Conservation (phyloP, 2,329 filamentous ascomycete genomes). For the Colletotrichum tropicicola region DNA sequence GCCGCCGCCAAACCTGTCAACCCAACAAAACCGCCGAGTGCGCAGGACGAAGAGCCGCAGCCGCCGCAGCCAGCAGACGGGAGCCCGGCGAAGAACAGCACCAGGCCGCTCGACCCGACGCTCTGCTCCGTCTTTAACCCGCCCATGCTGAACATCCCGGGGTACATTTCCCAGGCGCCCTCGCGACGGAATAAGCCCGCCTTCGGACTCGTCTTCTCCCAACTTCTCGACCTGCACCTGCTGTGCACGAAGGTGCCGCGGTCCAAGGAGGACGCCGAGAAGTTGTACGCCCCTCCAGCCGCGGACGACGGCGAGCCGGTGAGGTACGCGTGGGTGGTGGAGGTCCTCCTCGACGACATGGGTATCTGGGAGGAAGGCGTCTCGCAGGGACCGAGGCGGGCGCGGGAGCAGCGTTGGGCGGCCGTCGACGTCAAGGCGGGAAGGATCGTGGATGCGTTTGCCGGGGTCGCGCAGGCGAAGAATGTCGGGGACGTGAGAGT, state of each 20-base stretch:
- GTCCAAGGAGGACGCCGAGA: slow-evolving; percentile 49
- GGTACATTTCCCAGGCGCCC: slow-evolving; percentile 32
- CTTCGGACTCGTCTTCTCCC: slow-evolving; percentile 63
- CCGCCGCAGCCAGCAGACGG: background rate
- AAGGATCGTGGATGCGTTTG: slow-evolving; percentile 50
- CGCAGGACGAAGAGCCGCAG: background rate
- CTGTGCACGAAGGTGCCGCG: slow-evolving; percentile 57
- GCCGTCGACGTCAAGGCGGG: slow-evolving; percentile 53
- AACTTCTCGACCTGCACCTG: slow-evolving; percentile 64
- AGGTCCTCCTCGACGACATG: slow-evolving; percentile 61
- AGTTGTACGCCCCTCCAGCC: slow-evolving; percentile 32
- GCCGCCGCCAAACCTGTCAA: too few species aligned
- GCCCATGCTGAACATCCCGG: slow-evolving; percentile 33
- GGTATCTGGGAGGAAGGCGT: slow-evolving; percentile 50
- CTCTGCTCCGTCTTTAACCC: slow-evolving; percentile 61
- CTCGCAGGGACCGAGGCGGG: slow-evolving; percentile 37
- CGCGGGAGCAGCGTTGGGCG: slow-evolving; percentile 64
- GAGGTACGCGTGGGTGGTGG: slow-evolving; percentile 53
- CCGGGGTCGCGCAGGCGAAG: slow-evolving; percentile 21
- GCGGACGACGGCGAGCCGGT: slow-evolving; percentile 20
- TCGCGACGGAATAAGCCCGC: slow-evolving; percentile 53
- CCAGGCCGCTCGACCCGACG: slow-evolving; percentile 48
- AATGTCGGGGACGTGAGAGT: slow-evolving; percentile 34
- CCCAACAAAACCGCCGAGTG: background rate
- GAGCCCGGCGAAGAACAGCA: background rate